Conservation (phyloP, 441 rosid species). For the Gossypium schwendimanii region DNA sequence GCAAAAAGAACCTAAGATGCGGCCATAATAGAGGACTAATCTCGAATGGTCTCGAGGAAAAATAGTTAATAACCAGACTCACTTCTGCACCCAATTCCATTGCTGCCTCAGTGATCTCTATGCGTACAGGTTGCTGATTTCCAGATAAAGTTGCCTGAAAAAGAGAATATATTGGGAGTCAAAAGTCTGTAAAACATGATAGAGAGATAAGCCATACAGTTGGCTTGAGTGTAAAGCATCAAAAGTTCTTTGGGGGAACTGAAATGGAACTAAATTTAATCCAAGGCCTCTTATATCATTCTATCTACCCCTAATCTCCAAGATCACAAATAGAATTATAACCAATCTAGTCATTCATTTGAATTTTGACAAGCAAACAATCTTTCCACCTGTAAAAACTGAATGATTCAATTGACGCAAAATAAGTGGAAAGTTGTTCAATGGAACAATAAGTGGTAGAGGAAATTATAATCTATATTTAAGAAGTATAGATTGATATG, state of each 20-base stretch:
- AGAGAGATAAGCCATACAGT: background rate
- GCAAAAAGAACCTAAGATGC: background rate
- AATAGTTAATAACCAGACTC: slow-evolving; percentile 19
- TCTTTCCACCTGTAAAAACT: background rate
- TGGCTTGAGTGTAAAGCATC: background rate
- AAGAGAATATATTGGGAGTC: slow-evolving; percentile 7
- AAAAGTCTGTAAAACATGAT: background rate
- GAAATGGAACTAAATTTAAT: background rate
- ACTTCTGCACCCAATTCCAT: slow-evolving; percentile 87
- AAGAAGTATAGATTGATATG: background rate
- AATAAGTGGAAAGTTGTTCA: background rate
- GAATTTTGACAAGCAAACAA: background rate
- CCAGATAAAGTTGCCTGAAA: slow-evolving; percentile 74
- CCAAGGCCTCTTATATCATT: background rate
- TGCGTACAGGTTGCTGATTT: slow-evolving; percentile 83
- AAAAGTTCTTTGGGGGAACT: slow-evolving; percentile 1
- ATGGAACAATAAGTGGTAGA: background rate
- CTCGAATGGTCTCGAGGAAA: background rate
- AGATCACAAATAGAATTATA: background rate
- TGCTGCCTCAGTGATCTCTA: slow-evolving; percentile 92
- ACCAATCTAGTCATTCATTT: background rate
- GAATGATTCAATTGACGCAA: background rate
- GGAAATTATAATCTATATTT: background rate
- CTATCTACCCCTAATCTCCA: background rate
- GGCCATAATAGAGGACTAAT: background rate